A percentile compares a stretch with the other conserved stretches of the same genome.
phyloP scores from a whole-genome alignment of 108 stramenopile genomes.

The Discostella pseudostelligera region DNA sequence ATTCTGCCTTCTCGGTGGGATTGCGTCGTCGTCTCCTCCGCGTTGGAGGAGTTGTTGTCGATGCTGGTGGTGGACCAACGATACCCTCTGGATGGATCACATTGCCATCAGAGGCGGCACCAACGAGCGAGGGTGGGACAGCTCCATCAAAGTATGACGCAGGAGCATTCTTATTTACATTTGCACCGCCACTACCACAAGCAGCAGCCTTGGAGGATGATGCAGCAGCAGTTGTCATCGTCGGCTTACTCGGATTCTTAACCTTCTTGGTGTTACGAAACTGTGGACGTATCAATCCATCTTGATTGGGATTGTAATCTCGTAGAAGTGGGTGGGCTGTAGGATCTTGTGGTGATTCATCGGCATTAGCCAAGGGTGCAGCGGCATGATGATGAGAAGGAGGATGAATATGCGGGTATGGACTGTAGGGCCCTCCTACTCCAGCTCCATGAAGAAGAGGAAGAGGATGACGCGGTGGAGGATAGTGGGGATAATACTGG shows the following conservation, averaged over 20 bases:
- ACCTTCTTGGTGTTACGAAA: constrained; percentile 17
- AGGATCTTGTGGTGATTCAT: background rate
- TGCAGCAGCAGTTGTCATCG: background rate
- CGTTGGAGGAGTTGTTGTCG: background rate
- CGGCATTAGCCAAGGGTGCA: no score
- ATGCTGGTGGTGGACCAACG: background rate
- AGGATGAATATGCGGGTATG: background rate
- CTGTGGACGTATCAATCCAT: constrained; percentile 23
- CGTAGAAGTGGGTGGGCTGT: constrained; percentile 7
- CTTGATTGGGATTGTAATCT: constrained; percentile 17
- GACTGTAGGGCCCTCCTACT: background rate
- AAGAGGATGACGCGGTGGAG: background rate
- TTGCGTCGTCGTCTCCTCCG: constrained; percentile 20
- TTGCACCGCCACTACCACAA: background rate
- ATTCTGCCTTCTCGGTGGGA: constrained; percentile 33
- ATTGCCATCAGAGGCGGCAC: no score
- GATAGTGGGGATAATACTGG: background rate
- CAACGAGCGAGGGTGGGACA: no score
- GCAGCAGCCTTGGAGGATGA: background rate
- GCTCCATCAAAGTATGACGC: no score
- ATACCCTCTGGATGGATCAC: background rate
- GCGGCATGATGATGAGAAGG: background rate
- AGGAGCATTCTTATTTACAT: no score
- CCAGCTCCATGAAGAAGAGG: background rate
- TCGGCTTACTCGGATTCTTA: background rate